phyloP scores from a whole-genome alignment of 371 early-diverging fungal genomes.

The Paraphysoderma sedebokerense region DNA sequence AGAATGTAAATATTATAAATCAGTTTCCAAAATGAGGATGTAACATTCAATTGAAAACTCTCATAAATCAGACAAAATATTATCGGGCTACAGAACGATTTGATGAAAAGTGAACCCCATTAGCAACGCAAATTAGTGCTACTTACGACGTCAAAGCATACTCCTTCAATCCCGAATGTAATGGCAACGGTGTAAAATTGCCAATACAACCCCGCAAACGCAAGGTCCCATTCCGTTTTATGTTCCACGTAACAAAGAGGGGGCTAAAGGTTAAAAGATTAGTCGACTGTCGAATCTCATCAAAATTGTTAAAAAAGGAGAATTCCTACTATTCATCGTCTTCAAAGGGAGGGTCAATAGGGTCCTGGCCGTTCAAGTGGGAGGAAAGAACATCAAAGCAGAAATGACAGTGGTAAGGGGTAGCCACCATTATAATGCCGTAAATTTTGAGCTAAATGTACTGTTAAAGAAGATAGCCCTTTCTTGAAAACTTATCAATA shows the following conservation, averaged over 20 bases:
- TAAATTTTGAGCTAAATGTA: too few species aligned
- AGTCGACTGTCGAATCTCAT: background rate
- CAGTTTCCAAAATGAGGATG: too few species aligned
- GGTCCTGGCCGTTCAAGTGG: conserved; percentile 19
- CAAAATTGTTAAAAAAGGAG: background rate
- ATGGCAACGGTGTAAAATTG: conserved; percentile 54
- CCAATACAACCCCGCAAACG: conserved; percentile 86
- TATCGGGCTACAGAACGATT: too few species aligned
- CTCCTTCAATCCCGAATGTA: conserved; percentile 50
- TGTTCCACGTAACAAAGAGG: conserved; percentile 76
- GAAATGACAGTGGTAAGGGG: conserved; percentile 44
- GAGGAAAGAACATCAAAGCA: conserved; percentile 52
- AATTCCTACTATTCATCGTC: conserved; percentile 31
- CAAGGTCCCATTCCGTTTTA: conserved; percentile 10
- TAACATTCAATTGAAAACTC: too few species aligned
- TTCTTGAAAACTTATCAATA: too few species aligned
- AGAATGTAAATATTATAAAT: too few species aligned
- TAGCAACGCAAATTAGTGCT: background rate
- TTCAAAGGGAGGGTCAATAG: conserved; percentile 20
- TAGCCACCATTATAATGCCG: conserved; percentile 18
- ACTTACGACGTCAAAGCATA: conserved; percentile 43
- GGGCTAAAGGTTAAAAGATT: conserved; percentile 24
- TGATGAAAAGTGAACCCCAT: background rate
- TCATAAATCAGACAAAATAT: too few species aligned
- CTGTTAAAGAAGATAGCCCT: too few species aligned